Evolutionary conservation across 331 rosid genomes (phyloP).

Genomic region (Rosa hybrid): DNA sequence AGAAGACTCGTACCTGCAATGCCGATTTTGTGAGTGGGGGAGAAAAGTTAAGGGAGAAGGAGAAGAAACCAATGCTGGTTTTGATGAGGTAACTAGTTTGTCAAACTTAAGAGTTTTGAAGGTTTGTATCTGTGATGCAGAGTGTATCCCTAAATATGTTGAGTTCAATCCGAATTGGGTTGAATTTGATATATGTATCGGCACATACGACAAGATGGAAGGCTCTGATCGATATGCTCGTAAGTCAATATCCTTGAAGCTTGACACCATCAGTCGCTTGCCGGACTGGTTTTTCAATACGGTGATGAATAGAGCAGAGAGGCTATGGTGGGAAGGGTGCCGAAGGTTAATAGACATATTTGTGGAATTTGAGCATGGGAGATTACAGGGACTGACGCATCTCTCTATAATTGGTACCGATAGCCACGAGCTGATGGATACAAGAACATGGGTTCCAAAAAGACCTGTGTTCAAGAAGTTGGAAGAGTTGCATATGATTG

Average conservation of each 20-base stretch:
- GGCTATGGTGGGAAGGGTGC: accelerated
- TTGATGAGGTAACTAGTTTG: neutral
- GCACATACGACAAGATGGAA: accelerated
- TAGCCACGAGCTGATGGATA: too few species aligned
- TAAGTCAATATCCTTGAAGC: accelerated
- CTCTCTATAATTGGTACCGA: neutral
- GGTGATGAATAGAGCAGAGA: neutral
- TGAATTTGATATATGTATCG: neutral
- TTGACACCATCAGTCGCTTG: neutral
- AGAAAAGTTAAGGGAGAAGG: neutral
- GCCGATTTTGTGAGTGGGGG: neutral
- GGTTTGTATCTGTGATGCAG: accelerated
- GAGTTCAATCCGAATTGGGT: neutral
- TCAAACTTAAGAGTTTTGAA: neutral
- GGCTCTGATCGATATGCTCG: neutral
- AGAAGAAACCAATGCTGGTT: neutral
- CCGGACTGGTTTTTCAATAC: neutral
- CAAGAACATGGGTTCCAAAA: neutral
- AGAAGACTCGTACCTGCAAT: neutral
- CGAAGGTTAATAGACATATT: neutral
- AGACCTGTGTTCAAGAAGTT: neutral
- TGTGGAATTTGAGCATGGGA: neutral
- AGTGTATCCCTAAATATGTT: neutral
- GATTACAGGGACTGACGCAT: neutral
- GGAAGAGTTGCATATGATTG: neutral